Evolutionary conservation across 1,284 basidiomycete species (phyloP), one percentile per base, ranked within the genome.

Genomic region (Erythrobasidium hasegawianum): DNA sequence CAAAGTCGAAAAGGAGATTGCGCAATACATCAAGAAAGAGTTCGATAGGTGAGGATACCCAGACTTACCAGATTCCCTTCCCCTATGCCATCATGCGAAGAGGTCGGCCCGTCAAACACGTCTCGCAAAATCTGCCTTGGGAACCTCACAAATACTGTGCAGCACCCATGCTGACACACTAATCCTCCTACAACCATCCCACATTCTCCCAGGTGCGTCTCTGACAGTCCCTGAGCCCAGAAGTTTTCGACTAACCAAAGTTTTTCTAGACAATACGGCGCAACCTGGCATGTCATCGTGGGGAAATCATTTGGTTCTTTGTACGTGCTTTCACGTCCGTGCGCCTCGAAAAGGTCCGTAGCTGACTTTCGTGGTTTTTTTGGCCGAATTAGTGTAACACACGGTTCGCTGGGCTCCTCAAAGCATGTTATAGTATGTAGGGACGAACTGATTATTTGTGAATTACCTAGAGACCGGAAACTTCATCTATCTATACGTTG

Each of bases 11-110:
- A 69, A 69, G 52, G 68, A 69, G 57, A 69, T 69, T 43, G 68
- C 68, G 18, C 38, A 50, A 20, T 57, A 60, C 39, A 66, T 69
- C 68, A 69, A 69, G 64, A 65, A 66, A 56, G 66, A 65, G 47
- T 65, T 65, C 22, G 62, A 65, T 47, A 43, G 62, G 62, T 65
- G 18, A 50, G 61, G 33, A n/a, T n/a, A n/a, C n/a, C n/a, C 41
- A 7, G 27, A 16, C 24, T n/a, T n/a, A n/a, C n/a, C n/a, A n/a
- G n/a, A n/a, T n/a, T 16, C 29, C 39, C 14, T 16, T 26, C 24
- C 18, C 49, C 27, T 14, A 52, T 14, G 2, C 27, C 4, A 11
- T 52, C 7, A 20, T 52, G 2, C 7, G 2, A 11, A 14, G 11
- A 5, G 33, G 33, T 33, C 33, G 33, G 33, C 5, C 33, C 33